phyloP scores from a whole-genome alignment of 73 alveolate species.

The Breviolum minutum region DNA sequence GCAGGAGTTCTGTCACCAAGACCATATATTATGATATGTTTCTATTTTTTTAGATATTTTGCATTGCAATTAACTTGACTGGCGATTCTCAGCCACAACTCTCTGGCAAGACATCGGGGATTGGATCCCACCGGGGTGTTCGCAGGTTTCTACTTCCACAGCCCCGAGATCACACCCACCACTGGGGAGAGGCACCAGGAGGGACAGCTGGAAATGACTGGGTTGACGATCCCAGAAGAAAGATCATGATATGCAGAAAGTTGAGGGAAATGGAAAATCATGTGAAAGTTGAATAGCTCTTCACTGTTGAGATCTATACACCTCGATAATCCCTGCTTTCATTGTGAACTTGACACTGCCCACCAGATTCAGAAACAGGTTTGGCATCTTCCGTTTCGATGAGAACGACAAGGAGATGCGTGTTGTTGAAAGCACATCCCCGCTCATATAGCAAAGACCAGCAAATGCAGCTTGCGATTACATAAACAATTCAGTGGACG shows the following conservation, averaged over 20 bases:
- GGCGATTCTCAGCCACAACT: too few relatives aligned
- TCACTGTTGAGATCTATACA: not conserved
- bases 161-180: conserved; percentile 89
- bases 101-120: not conserved
- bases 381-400: conserved; percentile 66
- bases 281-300: not conserved
- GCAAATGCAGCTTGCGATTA: too few relatives aligned
- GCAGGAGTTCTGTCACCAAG: too few relatives aligned
- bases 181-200: conserved; percentile 38
- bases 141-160: conserved; percentile 85
- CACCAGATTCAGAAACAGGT: not conserved
- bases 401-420: conserved; percentile 35
- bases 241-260: not conserved
- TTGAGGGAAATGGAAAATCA: not conserved
- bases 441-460: too few relatives aligned
- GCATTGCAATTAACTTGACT: too few relatives aligned
- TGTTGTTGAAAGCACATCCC: not conserved
- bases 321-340: not conserved
- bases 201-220: not conserved
- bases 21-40: too few relatives aligned
- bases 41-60: too few relatives aligned
- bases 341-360: not conserved
- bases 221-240: not conserved
- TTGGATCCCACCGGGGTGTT: not conserved
- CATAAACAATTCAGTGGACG: too few relatives aligned